These are phyloP conservation scores for Pyricularia pennisetigena DNA, from an alignment of 2,329 filamentous ascomycete species.

Conservation along the genomic window DNA sequence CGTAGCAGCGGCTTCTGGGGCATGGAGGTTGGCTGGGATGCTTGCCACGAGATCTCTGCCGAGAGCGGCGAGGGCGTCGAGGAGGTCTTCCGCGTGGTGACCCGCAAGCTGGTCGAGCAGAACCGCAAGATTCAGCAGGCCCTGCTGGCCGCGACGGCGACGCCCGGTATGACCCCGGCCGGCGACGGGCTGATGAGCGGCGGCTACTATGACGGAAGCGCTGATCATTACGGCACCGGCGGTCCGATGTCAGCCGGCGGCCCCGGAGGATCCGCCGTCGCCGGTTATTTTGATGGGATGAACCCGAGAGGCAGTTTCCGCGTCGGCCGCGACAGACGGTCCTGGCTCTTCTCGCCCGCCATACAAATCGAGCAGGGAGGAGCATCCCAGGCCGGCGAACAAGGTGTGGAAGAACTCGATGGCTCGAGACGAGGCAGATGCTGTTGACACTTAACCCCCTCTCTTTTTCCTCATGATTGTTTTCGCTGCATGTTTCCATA, in stretches of 20 bases:
- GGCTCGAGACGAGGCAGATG: constrained; percentile 7
- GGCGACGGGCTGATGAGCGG: constrained; percentile 25
- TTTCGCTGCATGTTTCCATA: neutral
- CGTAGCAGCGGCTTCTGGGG: constrained; percentile 76
- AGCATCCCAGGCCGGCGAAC: constrained; percentile 6
- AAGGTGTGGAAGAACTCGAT: neutral
- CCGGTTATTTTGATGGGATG: constrained; percentile 39
- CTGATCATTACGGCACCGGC: constrained; percentile 8
- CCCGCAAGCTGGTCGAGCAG: constrained; percentile 53
- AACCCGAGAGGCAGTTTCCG: constrained; percentile 43
- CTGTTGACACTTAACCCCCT: constrained; percentile 6
- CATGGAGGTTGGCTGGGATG: constrained; percentile 90
- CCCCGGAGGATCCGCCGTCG: constrained; percentile 9
- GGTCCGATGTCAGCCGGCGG: neutral
- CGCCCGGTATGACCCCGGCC: constrained; percentile 36
- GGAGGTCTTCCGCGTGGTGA: constrained; percentile 75
- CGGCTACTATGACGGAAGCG: constrained; percentile 7
- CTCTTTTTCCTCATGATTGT: neutral
- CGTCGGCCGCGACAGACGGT: constrained; percentile 45
- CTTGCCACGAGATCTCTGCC: constrained; percentile 92
- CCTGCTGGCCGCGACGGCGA: constrained; percentile 42
- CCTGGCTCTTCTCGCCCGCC: constrained; percentile 48
- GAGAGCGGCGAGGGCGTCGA: constrained; percentile 94
- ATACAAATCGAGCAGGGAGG: constrained; percentile 35
- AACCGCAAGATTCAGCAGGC: constrained; percentile 54